Base-by-base conservation (phyloP, 768 basidiomycete genomes). In the Boletus pseudo-olivaceus region DNA sequence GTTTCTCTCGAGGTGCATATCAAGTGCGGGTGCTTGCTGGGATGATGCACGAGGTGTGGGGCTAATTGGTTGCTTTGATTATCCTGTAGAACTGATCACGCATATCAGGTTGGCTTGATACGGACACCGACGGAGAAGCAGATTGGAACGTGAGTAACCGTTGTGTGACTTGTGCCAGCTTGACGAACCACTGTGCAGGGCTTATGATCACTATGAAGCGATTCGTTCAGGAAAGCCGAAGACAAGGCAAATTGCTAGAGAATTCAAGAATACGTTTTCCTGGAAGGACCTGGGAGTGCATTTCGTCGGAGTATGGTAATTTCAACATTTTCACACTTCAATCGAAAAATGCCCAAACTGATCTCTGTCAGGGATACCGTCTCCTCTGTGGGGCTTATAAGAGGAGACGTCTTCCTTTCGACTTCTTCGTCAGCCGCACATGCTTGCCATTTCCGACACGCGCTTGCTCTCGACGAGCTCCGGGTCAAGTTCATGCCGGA, bases 391-490 rank as follows among this genome's bases (percentile, higher is more conserved):
- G 84, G 83, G 11, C 44, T 82, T 38, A 70, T 83, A 47, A 76
- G 58, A 53, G 58, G 77, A 2, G 75, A 75, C 27, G 71, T 79
- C 6, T 65, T 66, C 17, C 73, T 85, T 5, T 85, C 84, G 0
- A 85, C 85, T 62, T 80, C 81, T 1, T 77, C 74, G 2, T 78
- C 79, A 4, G 82, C 84, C 44, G 76, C 73, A 9, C 78, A 79
- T 55, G 79, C 84, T 40, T 75, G 74, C 5, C 76, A 79, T 17
- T 84, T 87, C 67, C 76, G 86, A 17, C 86, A 88, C 44, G 84
- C 84, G 0, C 63, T 87, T 10, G 68, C 84, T 3, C 76, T 88
- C n/a, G 84, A 87, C 46, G 84, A 86, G 51, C 78, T 74, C 6
- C 76, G 84, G 2, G 73, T 79, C 49, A 84, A 83, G 65, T 85